A percentile compares a stretch with the other conserved stretches of the same genome.
Evolutionary conservation across 2,329 filamentous ascomycete species (phyloP).

Genomic region (Diaporthe citrichinensis): DNA sequence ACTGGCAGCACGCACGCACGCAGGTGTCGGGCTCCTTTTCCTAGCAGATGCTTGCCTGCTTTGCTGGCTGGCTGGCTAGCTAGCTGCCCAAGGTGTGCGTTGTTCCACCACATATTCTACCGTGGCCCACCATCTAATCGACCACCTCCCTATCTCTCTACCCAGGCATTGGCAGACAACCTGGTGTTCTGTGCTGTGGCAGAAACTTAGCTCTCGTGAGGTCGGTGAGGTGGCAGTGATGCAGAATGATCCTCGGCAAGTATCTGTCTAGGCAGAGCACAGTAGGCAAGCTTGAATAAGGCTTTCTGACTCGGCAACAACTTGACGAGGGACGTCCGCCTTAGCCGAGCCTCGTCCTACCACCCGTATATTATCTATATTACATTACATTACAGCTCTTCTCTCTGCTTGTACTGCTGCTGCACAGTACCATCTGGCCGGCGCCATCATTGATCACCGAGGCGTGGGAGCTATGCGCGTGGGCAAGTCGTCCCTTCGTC

Average conservation of each 20-base stretch:
- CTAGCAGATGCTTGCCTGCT: not conserved
- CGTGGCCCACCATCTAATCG: constrained; percentile 1
- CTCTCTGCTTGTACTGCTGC: not conserved
- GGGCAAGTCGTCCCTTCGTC: not conserved
- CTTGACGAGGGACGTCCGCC: constrained; percentile 18
- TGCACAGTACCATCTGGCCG: constrained; percentile 25
- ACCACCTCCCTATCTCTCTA: not conserved
- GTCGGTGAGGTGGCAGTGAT: not conserved
- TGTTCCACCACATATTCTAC: constrained; percentile 25
- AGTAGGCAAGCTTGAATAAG: not conserved
- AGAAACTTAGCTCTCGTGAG: not conserved
- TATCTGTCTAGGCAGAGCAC: not conserved
- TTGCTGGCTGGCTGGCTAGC: constrained; percentile 12
- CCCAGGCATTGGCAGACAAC: not conserved
- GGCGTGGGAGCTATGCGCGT: constrained; percentile 12
- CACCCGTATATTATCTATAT: not conserved
- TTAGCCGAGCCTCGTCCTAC: constrained; percentile 26
- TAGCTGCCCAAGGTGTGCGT: constrained; percentile 17
- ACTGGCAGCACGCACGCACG: constrained; percentile 16
- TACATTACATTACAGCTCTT: constrained; percentile 20
- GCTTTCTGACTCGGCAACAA: constrained; percentile 15
- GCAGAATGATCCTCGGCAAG: not conserved
- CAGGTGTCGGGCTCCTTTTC: constrained; percentile 20
- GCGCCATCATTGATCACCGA: not conserved
- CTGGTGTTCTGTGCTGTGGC: not conserved